Conservation (phyloP, 2,329 filamentous ascomycete species). For the Colletotrichum brevisporum region DNA sequence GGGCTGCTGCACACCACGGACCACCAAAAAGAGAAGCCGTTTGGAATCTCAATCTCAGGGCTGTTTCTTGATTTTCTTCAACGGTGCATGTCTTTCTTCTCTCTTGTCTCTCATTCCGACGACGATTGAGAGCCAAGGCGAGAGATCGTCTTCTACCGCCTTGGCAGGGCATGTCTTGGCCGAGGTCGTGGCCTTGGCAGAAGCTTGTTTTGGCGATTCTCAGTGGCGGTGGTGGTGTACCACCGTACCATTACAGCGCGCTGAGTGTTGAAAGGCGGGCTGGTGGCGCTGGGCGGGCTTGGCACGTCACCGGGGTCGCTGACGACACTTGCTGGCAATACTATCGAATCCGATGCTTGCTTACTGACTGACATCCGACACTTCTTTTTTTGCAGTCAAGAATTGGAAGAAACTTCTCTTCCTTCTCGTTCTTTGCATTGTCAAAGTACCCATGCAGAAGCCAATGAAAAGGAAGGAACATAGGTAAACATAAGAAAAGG, state of each 20-base stretch:
- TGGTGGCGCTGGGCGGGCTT: constrained; percentile 28
- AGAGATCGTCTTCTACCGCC: constrained; percentile 20
- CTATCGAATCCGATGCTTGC: background rate
- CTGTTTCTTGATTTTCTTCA: background rate
- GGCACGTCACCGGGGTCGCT: constrained; percentile 35
- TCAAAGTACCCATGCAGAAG: background rate
- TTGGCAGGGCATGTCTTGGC: constrained; percentile 14
- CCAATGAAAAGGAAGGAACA: background rate
- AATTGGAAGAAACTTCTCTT: background rate
- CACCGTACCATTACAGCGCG: background rate
- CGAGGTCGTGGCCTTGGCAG: constrained; percentile 29
- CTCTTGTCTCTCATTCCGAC: background rate
- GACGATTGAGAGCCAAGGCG: constrained; percentile 17
- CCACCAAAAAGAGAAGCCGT: background rate
- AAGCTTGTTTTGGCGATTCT: constrained; percentile 33
- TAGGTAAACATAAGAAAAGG: constrained; percentile 21
- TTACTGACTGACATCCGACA: no score
- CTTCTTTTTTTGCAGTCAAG: no score
- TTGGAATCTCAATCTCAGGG: background rate
- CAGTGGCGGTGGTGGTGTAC: background rate
- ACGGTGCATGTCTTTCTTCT: background rate
- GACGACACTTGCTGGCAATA: constrained; percentile 17
- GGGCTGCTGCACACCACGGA: background rate
- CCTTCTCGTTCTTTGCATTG: background rate
- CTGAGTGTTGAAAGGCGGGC: background rate